Conservation (phyloP, 495 filamentous ascomycete species). For the Aspergillus biplanus region DNA sequence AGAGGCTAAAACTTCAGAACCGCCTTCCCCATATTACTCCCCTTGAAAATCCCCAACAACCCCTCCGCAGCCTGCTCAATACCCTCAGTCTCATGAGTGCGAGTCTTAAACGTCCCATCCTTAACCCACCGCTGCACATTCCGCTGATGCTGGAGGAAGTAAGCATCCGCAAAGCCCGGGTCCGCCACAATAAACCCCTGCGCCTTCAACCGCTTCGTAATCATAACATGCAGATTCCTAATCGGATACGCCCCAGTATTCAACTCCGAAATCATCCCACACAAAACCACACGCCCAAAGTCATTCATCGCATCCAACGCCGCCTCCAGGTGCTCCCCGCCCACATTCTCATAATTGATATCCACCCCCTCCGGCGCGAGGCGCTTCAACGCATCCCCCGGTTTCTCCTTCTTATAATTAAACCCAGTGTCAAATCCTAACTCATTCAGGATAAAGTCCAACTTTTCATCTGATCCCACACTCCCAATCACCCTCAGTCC, state of each 20-base stretch:
- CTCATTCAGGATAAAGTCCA: constrained; percentile 65
- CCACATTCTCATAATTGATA: constrained; percentile 96
- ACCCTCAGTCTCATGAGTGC: constrained; percentile 70
- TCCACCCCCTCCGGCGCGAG: constrained; percentile 84
- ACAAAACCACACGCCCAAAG: constrained; percentile 70
- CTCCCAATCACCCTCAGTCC: constrained; percentile 83
- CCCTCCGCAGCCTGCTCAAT: constrained; percentile 83
- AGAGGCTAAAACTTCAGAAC: constrained; percentile 66
- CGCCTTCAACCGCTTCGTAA: constrained; percentile 61
- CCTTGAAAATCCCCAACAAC: constrained; percentile 80
- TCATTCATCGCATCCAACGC: constrained; percentile 69
- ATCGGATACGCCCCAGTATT: constrained; percentile 70
- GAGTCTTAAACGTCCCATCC: constrained; percentile 77
- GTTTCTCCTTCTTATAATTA: constrained; percentile 78
- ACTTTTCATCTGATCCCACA: constrained; percentile 69
- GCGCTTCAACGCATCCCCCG: constrained; percentile 68
- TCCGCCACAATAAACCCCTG: constrained; percentile 81
- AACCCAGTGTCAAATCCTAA: constrained; percentile 74
- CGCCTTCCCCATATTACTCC: constrained; percentile 93
- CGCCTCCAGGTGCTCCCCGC: constrained; percentile 84
- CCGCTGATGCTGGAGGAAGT: constrained; percentile 76
- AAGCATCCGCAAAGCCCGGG: constrained; percentile 67
- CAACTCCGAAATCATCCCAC: constrained; percentile 79
- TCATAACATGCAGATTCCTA: constrained; percentile 60
- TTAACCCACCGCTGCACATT: constrained; percentile 82